Evolutionary conservation across 768 basidiomycete species (phyloP).

Genomic region (Suillus variegatus): DNA sequence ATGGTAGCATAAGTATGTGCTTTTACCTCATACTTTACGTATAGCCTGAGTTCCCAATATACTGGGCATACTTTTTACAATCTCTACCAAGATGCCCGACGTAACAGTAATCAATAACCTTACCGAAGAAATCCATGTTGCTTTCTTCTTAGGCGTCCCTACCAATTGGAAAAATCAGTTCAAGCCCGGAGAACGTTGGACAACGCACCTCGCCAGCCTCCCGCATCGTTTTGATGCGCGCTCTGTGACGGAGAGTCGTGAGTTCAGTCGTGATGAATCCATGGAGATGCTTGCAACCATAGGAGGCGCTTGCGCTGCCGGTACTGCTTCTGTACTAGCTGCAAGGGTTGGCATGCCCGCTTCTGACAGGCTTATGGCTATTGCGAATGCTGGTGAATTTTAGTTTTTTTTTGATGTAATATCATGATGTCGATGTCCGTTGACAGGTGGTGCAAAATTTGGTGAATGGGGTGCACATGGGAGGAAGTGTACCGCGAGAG

Average conservation of each 20-base stretch:
- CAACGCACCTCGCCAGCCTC: conserved; percentile 4
- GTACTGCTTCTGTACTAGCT: conserved; percentile 10
- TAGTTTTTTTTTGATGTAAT: background rate
- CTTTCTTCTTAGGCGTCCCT: conserved; percentile 21
- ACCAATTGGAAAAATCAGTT: conserved; percentile 21
- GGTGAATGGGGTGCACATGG: background rate
- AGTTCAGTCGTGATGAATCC: conserved; percentile 19
- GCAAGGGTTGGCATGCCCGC: background rate
- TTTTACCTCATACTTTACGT: background rate
- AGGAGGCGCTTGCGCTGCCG: background rate
- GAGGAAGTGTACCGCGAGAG: background rate
- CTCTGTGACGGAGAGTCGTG: conserved; percentile 15
- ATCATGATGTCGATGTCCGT: background rate
- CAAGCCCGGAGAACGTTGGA: conserved; percentile 22
- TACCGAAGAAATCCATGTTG: conserved; percentile 19
- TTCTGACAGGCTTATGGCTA: background rate
- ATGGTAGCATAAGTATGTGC: background rate
- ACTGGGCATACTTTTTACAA: background rate
- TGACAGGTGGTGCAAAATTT: background rate
- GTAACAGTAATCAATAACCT: conserved; percentile 24
- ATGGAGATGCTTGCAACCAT: conserved; percentile 19
- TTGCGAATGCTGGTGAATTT: background rate
- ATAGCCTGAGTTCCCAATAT: background rate
- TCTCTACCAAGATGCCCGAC: conserved; percentile 13
- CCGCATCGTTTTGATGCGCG: conserved; percentile 17